Percentiles rank a stretch among this genome's conserved stretches.
Evolutionary conservation across 768 basidiomycete genomes (phyloP).

Genomic region (Tremella fuciformis): DNA sequence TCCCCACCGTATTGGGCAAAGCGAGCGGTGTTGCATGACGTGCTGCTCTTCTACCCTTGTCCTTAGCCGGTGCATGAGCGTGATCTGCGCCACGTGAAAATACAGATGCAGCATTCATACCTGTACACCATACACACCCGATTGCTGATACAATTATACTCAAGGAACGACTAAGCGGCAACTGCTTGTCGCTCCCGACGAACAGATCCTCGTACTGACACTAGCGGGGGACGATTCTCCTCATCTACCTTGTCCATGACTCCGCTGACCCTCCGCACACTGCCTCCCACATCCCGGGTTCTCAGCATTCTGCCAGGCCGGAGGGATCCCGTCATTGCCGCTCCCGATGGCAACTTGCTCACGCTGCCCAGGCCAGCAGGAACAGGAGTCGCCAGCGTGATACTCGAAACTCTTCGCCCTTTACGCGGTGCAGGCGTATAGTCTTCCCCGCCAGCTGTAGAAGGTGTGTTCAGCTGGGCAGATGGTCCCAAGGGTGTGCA

Average conservation of each 20-base stretch:
- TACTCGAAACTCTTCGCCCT: conserved; percentile 1
- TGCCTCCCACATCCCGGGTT: neutral
- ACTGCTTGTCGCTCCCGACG: neutral
- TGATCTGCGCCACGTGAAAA: neutral
- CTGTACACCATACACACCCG: no score
- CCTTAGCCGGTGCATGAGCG: neutral
- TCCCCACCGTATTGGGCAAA: conserved; percentile 54
- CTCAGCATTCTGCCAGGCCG: neutral
- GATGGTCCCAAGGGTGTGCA: conserved; percentile 23
- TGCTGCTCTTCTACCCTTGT: conserved; percentile 5
- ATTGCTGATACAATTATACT: no score
- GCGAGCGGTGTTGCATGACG: conserved; percentile 29
- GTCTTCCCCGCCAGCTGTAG: neutral
- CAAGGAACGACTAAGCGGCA: neutral
- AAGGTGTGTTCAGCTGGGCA: neutral
- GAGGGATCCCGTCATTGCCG: no score
- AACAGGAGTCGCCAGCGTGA: conserved; percentile 23
- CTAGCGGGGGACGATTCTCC: conserved; percentile 14
- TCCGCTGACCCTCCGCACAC: neutral
- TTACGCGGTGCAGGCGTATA: neutral
- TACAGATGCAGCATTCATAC: neutral
- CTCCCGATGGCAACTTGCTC: no score
- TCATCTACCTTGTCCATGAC: conserved; percentile 14
- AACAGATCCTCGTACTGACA: neutral
- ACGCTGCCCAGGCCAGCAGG: conserved; percentile 4